phyloP scores from a whole-genome alignment of 1,139 yeast species.

The Scheffersomyces parashehatae region DNA sequence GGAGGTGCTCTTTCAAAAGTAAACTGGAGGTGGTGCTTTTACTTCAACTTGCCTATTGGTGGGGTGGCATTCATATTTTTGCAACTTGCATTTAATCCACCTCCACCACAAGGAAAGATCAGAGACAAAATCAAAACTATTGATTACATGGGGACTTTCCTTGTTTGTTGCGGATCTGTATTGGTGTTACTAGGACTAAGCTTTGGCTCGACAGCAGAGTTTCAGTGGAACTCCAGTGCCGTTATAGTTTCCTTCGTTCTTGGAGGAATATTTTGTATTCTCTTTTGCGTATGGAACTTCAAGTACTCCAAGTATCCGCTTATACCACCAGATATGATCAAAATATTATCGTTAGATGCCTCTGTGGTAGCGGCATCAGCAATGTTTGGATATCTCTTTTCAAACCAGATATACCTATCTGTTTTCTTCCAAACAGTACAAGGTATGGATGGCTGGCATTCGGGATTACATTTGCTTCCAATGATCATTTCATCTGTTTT shows the following conservation, averaged over 20 bases:
- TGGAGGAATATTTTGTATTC: conserved; percentile 46
- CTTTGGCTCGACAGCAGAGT: conserved; percentile 45
- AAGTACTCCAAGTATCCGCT: conserved; percentile 44
- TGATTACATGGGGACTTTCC: conserved; percentile 49
- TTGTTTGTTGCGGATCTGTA: conserved; percentile 42
- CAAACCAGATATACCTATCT: conserved; percentile 10
- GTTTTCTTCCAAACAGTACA: conserved; percentile 42
- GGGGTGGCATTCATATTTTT: conserved; percentile 31
- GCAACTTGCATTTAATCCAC: conserved; percentile 54
- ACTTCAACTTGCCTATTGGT: conserved; percentile 39
- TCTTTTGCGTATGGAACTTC: conserved; percentile 52
- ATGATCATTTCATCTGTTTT: conserved; percentile 35
- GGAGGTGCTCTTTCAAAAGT: conserved; percentile 20
- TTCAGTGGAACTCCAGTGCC: conserved; percentile 54
- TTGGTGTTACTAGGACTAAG: conserved; percentile 50
- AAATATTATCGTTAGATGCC: conserved; percentile 16
- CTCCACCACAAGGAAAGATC: conserved; percentile 41
- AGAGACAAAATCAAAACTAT: conserved; percentile 38
- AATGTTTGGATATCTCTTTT: conserved; percentile 9
- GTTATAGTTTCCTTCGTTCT: conserved; percentile 55
- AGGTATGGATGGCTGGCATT: conserved; percentile 32
- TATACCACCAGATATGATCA: conserved; percentile 43
- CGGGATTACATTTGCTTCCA: conserved; percentile 42
- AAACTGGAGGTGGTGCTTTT: conserved; percentile 17
- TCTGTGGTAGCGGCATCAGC: conserved; percentile 6